Percentiles rank a stretch among this genome's conserved stretches.
These are phyloP conservation scores for Saccharomycopsis sp. DNA, from an alignment of 805 yeast genomes.

Conservation along the genomic window DNA sequence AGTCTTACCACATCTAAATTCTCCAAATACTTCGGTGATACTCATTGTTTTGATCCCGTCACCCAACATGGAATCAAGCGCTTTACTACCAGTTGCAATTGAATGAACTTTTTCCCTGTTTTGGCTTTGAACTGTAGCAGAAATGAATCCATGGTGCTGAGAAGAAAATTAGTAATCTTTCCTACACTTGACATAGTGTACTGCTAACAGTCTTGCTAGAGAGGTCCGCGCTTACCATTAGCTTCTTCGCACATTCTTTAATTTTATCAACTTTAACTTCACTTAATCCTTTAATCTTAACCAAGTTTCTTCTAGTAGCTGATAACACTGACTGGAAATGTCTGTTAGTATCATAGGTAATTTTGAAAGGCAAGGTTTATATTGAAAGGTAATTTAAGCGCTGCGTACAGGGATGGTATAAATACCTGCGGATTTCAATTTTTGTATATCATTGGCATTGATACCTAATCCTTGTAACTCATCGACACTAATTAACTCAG, in stretches of 20 bases:
- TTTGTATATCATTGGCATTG: constrained; percentile 63
- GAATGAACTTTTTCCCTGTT: constrained; percentile 56
- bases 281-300: constrained; percentile 63
- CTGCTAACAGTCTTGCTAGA: too few species aligned
- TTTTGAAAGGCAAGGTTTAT: background rate
- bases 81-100: constrained; percentile 66
- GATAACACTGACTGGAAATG: constrained; percentile 41
- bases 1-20: constrained; percentile 77
- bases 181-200: too few species aligned
- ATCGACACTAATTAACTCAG: too few species aligned
- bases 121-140: constrained; percentile 64
- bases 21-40: constrained; percentile 75
- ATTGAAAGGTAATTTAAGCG: background rate
- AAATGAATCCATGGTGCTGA: constrained; percentile 59
- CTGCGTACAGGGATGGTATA: constrained; percentile 55
- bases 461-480: constrained; percentile 62
- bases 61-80: constrained; percentile 60
- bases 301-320: constrained; percentile 57
- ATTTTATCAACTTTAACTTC: constrained; percentile 75
- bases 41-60: constrained; percentile 76
- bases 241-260: constrained; percentile 63
- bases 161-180: background rate
- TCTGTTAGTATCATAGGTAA: background rate
- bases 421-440: constrained; percentile 59
- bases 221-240: constrained; percentile 35